Evolutionary conservation across 1,284 basidiomycete species (phyloP), one percentile per base, ranked within the genome.

Genomic region (Heterobasidion annosum): DNA sequence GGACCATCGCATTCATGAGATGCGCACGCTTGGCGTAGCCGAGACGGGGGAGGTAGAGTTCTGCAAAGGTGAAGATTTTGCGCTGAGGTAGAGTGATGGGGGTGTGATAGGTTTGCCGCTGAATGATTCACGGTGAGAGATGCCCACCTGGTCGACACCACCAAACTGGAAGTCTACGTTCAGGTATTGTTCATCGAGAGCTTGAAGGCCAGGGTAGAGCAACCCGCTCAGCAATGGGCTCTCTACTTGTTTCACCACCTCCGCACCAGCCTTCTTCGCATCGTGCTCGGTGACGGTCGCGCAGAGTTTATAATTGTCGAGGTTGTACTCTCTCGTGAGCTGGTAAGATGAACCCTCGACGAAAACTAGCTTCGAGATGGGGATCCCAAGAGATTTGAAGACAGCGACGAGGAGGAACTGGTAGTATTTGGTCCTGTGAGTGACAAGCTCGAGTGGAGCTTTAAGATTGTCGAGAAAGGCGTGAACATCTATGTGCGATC

Each of bases 391-490:
- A 0, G 92, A 86, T 50, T 74, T 75, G 72, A 99, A 92, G 52
- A 98, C 88, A 34, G 93, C 79, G 47, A 83, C 78, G 25, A 99
- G 79, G 54, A 98, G 62, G 64, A 79, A 78, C 61, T 91, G 76
- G 76, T 99, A 99, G 83, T 96, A 99, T 62, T 88, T 83, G 57
- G 91, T 93, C 44, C 96, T 82, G 68, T 96, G 80, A 0, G 80
- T 80, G 53, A 99, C 93, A 50, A 97, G 88, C 56, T 96, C 93
- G n/a, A 97, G 74, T 0, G 96, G 94, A 0, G 96, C 96, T 71
- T 99, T 99, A 64, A 97, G 77, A 68, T 98, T 98, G 68, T 99
- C 96, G 51, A 99, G 81, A 75, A 99, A 99, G 4, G 94, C 97
- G 65, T 99, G 97, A 15, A 99, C 81, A 66, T 98, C 95, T 94